Evolutionary conservation across 106 monocot species (phyloP).

Genomic region (Allium cepa): DNA sequence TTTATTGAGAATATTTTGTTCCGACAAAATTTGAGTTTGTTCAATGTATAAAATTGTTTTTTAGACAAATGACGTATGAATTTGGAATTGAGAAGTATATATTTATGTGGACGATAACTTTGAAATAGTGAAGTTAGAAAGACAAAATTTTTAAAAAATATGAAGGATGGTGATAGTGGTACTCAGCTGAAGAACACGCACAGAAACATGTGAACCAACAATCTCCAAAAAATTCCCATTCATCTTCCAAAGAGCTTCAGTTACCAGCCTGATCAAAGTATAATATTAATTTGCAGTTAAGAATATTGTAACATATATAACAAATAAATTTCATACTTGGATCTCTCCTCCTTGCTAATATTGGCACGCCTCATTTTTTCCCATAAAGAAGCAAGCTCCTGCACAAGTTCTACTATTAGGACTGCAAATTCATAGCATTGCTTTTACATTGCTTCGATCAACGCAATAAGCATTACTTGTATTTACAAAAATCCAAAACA

Average conservation of each 20-base stretch:
- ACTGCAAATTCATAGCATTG: background rate
- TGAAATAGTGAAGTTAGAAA: no score
- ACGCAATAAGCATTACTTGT: background rate
- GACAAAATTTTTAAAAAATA: no score
- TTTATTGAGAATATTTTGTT: no score
- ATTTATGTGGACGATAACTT: no score
- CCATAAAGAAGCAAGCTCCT: constrained; percentile 86
- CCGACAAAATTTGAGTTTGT: no score
- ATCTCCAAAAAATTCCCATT: constrained; percentile 71
- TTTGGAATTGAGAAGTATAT: no score
- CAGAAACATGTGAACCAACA: constrained; percentile 78
- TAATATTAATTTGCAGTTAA: background rate
- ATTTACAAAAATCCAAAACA: background rate
- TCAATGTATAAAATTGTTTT: no score
- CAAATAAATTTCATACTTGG: background rate
- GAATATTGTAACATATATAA: background rate
- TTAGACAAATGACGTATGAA: no score
- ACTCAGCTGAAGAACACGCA: constrained; percentile 89
- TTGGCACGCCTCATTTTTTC: constrained; percentile 76
- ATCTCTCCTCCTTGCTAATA: constrained; percentile 14
- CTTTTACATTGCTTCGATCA: background rate
- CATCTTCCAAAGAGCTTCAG: constrained; percentile 73
- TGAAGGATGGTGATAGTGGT: no score
- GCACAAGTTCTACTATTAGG: background rate
- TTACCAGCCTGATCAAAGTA: constrained; percentile 47